Conservation (phyloP, 2,329 filamentous ascomycete genomes). For the Zasmidium cellare region DNA sequence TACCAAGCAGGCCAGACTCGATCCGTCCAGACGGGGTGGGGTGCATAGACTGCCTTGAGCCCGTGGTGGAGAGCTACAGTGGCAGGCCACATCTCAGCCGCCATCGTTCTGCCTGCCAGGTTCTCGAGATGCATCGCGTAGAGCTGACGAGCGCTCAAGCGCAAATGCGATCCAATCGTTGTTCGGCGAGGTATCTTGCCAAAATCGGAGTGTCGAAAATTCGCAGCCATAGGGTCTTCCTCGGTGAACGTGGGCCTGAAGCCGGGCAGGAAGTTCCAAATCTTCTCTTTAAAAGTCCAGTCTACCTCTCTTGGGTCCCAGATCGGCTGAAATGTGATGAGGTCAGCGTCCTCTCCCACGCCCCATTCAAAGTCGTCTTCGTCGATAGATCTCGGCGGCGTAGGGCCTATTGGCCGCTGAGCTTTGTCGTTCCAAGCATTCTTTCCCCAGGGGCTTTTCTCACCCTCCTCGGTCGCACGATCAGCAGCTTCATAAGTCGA, state of each 20-base stretch:
- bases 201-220: slow-evolving; percentile 54
- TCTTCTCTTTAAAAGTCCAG: slow-evolving; percentile 61
- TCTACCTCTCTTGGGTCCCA: slow-evolving; percentile 86
- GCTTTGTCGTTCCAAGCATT: slow-evolving; percentile 64
- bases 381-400: slow-evolving; percentile 70
- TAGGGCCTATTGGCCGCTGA: slow-evolving; percentile 76
- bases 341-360: slow-evolving; percentile 84
- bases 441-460: slow-evolving; percentile 72
- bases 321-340: slow-evolving; percentile 88
- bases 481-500: slow-evolving; percentile 44
- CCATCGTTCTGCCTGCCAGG: slow-evolving; percentile 82
- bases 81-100: slow-evolving; percentile 94
- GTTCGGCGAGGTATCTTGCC: slow-evolving; percentile 66
- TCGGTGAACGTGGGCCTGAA: slow-evolving; percentile 83
- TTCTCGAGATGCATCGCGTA: slow-evolving; percentile 90
- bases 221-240: slow-evolving; percentile 51
- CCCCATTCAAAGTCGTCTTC: slow-evolving; percentile 85
- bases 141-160: slow-evolving; percentile 78
- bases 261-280: slow-evolving; percentile 50
- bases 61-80: slow-evolving; percentile 88
- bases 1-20: slow-evolving; percentile 80
- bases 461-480: slow-evolving; percentile 38
- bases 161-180: slow-evolving; percentile 83
- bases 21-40: slow-evolving; percentile 86
- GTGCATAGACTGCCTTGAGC: slow-evolving; percentile 86